Evolutionary conservation across 768 basidiomycete genomes (phyloP).

Genomic region (Lyophyllum decastes): DNA sequence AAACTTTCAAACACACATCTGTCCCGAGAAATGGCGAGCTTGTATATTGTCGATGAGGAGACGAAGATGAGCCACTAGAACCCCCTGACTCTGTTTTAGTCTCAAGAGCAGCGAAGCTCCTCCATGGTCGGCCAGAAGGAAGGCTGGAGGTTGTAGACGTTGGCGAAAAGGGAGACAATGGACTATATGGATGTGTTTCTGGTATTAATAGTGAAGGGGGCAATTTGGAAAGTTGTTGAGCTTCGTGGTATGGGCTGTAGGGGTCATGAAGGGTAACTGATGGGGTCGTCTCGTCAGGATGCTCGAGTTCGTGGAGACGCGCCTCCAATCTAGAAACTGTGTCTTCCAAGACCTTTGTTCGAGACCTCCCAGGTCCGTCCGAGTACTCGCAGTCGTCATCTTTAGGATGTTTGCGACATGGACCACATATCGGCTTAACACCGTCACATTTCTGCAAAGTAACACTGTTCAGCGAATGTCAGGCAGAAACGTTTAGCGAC

Average conservation of each 20-base stretch:
- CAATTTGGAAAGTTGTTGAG: conserved; percentile 32
- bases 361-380: conserved; percentile 61
- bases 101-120: conserved; percentile 35
- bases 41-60: conserved; percentile 35
- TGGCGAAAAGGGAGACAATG: conserved; percentile 45
- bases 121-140: conserved; percentile 47
- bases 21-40: conserved; percentile 37
- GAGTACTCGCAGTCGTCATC: conserved; percentile 73
- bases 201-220: conserved; percentile 33
- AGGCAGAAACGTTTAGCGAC: conserved; percentile 16
- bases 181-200: conserved; percentile 28
- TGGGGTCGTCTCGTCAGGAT: conserved; percentile 48
- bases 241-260: conserved; percentile 36
- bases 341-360: conserved; percentile 62
- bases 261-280: conserved; percentile 54
- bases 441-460: conserved; percentile 69
- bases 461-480: conserved; percentile 4
- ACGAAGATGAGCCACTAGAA: conserved; percentile 42
- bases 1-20: conserved; percentile 32
- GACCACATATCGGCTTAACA: conserved; percentile 61
- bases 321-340: conserved; percentile 56
- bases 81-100: conserved; percentile 43
- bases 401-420: conserved; percentile 59
- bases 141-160: conserved; percentile 47
- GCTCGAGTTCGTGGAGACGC: conserved; percentile 57